phyloP scores from a whole-genome alignment of 139 green algal genomes.

The Chlorella sorokiniana region DNA sequence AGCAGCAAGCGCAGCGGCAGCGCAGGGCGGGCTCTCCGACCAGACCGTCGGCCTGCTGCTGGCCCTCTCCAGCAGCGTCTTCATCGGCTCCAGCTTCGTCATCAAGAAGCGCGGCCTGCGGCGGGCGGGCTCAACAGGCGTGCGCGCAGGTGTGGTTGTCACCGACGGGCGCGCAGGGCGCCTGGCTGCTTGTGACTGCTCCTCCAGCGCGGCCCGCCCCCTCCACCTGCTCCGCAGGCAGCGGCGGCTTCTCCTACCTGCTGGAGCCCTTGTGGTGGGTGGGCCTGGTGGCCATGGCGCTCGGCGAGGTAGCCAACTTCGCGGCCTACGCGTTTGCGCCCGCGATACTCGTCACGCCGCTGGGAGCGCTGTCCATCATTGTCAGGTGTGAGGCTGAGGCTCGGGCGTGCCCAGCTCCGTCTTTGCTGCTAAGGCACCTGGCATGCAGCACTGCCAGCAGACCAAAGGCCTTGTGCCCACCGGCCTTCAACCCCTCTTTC shows the following conservation, averaged over 20 bases:
- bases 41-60: slow-evolving; percentile 82
- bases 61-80: slow-evolving; percentile 81
- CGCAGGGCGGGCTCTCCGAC: slow-evolving; percentile 45
- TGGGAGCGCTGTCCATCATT: slow-evolving; percentile 91
- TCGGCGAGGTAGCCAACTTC: slow-evolving; percentile 96
- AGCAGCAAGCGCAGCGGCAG: background rate
- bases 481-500: too few relatives aligned
- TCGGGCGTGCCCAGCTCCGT: background rate
- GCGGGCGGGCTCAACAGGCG: slow-evolving; percentile 70
- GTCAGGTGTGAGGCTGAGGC: slow-evolving; percentile 64
- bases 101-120: slow-evolving; percentile 97
- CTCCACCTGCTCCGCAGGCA: slow-evolving; percentile 56
- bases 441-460: too few relatives aligned
- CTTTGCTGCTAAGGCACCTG: background rate
- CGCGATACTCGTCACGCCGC: slow-evolving; percentile 92
- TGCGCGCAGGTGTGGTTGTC: slow-evolving; percentile 84
- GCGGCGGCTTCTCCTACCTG: slow-evolving; percentile 94
- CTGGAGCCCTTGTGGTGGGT: slow-evolving; percentile 95
- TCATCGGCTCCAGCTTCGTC: slow-evolving; percentile 97
- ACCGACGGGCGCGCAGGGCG: background rate
- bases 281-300: slow-evolving; percentile 90
- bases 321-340: slow-evolving; percentile 97
- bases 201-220: background rate
- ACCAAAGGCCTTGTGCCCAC: background rate
- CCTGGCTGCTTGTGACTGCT: background rate